These are phyloP conservation scores for Conringia planisiliqua DNA, from an alignment of 345 rosid genomes.

Conservation along the genomic window DNA sequence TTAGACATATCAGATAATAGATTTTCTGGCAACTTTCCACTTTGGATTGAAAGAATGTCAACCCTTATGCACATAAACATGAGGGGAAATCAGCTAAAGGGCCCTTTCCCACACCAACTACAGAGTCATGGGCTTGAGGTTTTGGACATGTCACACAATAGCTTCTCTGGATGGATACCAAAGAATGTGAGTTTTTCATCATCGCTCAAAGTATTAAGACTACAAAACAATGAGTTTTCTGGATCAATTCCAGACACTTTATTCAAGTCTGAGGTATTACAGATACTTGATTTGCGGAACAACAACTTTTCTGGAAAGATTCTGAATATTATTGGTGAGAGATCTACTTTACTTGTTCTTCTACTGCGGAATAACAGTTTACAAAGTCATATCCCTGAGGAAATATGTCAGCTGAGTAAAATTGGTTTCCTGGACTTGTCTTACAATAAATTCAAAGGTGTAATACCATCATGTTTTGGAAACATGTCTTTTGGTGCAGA, in stretches of 20 bases:
- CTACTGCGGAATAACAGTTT: not conserved
- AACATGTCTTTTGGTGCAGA: not conserved
- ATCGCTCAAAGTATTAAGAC: not conserved
- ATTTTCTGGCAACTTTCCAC: not conserved
- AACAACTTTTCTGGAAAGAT: not conserved
- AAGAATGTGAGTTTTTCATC: not conserved
- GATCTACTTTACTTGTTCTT: not conserved
- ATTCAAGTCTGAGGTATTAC: not conserved
- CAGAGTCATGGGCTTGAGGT: not conserved
- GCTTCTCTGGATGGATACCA: not conserved
- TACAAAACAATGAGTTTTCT: not conserved
- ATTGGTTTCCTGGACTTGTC: not conserved
- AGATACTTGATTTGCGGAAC: not conserved
- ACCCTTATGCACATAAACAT: not conserved
- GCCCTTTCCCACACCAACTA: not conserved
- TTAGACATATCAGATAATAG: not conserved
- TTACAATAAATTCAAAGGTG: not conserved
- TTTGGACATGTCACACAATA: not conserved
- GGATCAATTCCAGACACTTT: not conserved
- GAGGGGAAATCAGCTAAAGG: not conserved
- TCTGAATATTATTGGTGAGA: not conserved
- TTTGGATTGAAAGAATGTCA: not conserved
- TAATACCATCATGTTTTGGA: not conserved
- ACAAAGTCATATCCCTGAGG: not conserved
- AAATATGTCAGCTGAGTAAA: not conserved